Conservation (phyloP, 2,329 filamentous ascomycete species). For the Verticillium tricorpus region DNA sequence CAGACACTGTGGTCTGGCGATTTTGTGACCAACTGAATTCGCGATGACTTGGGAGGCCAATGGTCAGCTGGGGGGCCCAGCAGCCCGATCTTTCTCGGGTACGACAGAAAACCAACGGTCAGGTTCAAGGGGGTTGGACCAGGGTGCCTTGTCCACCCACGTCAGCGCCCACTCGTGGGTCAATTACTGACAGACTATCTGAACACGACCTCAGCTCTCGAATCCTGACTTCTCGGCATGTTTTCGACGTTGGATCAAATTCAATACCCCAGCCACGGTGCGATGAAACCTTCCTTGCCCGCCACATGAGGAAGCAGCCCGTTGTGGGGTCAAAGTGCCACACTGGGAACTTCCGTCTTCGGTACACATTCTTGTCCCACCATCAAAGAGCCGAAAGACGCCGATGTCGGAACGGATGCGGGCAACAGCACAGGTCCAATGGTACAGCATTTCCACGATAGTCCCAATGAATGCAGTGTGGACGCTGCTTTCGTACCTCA, state of each 20-base stretch:
- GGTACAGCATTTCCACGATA: not conserved
- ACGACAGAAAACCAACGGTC: not conserved
- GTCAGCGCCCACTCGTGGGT: not conserved
- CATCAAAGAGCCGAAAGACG: not conserved
- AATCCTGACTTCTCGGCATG: not conserved
- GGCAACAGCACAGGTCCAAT: not conserved
- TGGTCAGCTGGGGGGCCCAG: not conserved
- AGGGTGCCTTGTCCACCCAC: not conserved
- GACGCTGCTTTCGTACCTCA: too few species aligned
- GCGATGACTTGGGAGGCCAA: too few species aligned
- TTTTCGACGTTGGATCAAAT: not conserved
- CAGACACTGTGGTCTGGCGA: too few species aligned
- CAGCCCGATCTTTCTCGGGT: not conserved
- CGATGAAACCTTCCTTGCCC: too few species aligned
- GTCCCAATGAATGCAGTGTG: not conserved
- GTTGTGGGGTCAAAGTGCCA: not conserved
- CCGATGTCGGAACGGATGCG: not conserved
- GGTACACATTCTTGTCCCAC: not conserved
- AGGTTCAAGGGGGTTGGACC: not conserved
- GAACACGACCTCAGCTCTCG: not conserved
- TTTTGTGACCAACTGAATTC: too few species aligned
- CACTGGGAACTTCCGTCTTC: not conserved
- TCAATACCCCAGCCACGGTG: not conserved
- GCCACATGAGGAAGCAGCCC: too few species aligned
- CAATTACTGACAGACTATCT: not conserved